phyloP scores from a whole-genome alignment of 495 filamentous ascomycete species.

The Neurospora sublineolata region DNA sequence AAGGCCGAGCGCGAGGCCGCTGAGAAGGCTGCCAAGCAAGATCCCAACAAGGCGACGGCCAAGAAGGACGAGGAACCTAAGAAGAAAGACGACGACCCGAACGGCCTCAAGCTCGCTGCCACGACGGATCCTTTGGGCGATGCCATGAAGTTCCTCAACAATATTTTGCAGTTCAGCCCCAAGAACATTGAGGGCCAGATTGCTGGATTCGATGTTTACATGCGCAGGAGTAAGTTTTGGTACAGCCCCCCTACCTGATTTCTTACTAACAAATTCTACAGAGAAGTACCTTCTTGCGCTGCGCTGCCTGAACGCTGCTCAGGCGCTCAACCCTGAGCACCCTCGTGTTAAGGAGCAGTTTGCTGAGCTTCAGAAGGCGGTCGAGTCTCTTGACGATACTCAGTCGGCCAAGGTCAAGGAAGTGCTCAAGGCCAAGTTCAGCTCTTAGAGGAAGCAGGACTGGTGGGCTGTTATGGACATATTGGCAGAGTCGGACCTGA shows the following conservation, averaged over 20 bases:
- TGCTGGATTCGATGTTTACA: constrained; percentile 80
- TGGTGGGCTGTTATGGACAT: neutral
- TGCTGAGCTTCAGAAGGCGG: constrained; percentile 53
- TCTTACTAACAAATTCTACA: constrained; percentile 22
- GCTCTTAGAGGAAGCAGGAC: constrained; percentile 22
- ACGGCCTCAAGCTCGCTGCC: constrained; percentile 62
- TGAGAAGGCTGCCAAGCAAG: constrained; percentile 59
- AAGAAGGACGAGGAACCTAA: constrained; percentile 44
- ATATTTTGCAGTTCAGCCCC: constrained; percentile 70
- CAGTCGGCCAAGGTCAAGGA: constrained; percentile 47
- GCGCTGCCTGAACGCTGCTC: constrained; percentile 68
- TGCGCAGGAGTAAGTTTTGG: constrained; percentile 55
- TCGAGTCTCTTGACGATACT: constrained; percentile 46
- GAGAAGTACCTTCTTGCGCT: constrained; percentile 77
- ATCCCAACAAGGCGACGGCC: constrained; percentile 48
- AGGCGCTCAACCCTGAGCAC: constrained; percentile 55
- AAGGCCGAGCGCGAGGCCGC: constrained; percentile 72
- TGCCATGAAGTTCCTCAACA: constrained; percentile 74
- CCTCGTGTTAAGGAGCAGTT: constrained; percentile 70
- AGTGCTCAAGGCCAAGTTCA: constrained; percentile 55
- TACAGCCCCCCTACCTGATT: neutral
- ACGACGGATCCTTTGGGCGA: constrained; percentile 76
- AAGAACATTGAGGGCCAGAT: constrained; percentile 72
- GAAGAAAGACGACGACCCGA: constrained; percentile 82
- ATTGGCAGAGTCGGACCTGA: neutral